phyloP scores from a whole-genome alignment of 2,329 filamentous ascomycete species.

The Elsinoe fawcettii region DNA sequence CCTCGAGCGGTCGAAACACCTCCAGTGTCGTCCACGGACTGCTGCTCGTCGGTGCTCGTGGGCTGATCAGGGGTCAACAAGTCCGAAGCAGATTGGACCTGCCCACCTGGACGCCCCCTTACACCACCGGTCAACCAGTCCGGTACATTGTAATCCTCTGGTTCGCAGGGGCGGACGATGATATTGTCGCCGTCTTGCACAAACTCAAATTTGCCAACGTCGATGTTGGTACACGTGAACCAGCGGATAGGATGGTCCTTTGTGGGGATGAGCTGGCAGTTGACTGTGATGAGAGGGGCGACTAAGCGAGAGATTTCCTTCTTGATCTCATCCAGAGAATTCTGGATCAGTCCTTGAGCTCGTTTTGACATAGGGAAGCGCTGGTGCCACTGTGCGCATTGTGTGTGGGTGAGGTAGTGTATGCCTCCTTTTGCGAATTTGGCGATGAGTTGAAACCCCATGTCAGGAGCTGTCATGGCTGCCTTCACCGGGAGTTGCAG shows the following conservation, averaged over 20 bases:
- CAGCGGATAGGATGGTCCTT: slow-evolving; percentile 33
- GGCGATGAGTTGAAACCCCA: slow-evolving; percentile 41
- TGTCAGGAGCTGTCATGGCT: slow-evolving; percentile 28
- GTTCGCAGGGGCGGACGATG: background rate
- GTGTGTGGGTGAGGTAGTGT: slow-evolving; percentile 36
- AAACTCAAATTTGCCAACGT: slow-evolving; percentile 20
- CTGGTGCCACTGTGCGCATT: slow-evolving; percentile 34
- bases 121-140: background rate
- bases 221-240: slow-evolving; percentile 39
- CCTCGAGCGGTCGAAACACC: too few relatives aligned
- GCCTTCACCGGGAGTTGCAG: slow-evolving; percentile 28
- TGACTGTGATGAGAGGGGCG: slow-evolving; percentile 32
- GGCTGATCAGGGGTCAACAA: background rate
- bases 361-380: slow-evolving; percentile 39
- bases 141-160: background rate
- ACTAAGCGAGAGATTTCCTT: slow-evolving; percentile 24
- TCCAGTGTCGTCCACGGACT: too few relatives aligned
- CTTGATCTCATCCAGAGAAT: slow-evolving; percentile 37
- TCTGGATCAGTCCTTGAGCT: slow-evolving; percentile 36
- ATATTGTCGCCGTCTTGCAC: slow-evolving; percentile 5
- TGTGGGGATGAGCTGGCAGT: slow-evolving; percentile 30
- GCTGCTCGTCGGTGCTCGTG: background rate
- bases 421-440: slow-evolving; percentile 34
- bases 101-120: slow-evolving; percentile 13
- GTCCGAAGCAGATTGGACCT: background rate